A percentile compares a stretch with the other conserved stretches of the same genome.
phyloP scores from a whole-genome alignment of 306 rosid genomes.

The Mimosa pudica region DNA sequence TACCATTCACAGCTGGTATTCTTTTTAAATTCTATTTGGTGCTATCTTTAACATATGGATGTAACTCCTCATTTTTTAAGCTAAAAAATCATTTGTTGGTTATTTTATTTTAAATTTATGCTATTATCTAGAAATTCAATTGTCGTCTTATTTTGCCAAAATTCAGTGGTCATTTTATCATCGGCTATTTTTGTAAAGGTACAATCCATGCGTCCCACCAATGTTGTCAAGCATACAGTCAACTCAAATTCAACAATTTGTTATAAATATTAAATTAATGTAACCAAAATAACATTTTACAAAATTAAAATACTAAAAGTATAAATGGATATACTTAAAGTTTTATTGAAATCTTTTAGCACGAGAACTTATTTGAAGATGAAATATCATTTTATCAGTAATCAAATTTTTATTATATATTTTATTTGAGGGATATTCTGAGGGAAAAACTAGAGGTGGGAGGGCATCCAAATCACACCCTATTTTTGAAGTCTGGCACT shows the following conservation, averaged over 20 bases:
- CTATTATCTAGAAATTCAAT: no score
- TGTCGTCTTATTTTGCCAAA: neutral
- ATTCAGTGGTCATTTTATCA: neutral
- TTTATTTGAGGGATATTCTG: no score
- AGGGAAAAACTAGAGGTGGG: no score
- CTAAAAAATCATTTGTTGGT: no score
- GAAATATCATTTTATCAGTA: neutral
- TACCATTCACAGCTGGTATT: no score
- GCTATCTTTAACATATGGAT: no score
- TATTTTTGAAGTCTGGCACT: no score
- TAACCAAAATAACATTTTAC: neutral
- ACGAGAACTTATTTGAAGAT: neutral
- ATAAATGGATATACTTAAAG: neutral
- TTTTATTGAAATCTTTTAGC: neutral
- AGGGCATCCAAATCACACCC: no score
- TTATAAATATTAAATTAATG: neutral
- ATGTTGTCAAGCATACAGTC: neutral
- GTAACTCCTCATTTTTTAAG: no score
- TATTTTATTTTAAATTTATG: no score
- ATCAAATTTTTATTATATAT: neutral
- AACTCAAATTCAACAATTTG: neutral
- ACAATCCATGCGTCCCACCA: neutral
- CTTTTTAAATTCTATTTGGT: no score
- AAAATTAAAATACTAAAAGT: neutral
- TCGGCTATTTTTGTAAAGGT: neutral